phyloP scores from a whole-genome alignment of 2,329 filamentous ascomycete species.

The Fonsecaea nubica region DNA sequence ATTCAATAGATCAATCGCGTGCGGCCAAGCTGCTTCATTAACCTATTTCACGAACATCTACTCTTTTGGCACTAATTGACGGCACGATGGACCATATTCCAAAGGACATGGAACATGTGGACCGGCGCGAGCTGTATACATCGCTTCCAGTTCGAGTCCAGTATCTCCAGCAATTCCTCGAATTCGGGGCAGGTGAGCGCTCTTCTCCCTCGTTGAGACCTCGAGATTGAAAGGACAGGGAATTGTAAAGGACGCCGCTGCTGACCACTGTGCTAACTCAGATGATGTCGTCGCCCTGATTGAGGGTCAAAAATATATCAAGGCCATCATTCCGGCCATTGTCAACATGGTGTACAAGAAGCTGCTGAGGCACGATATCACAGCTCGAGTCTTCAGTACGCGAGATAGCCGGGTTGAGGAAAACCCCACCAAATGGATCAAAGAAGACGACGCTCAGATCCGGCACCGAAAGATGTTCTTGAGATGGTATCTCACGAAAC shows the following conservation, averaged over 20 bases:
- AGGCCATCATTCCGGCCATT: constrained; percentile 79
- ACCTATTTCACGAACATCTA: neutral
- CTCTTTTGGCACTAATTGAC: neutral
- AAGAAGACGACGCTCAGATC: constrained; percentile 76
- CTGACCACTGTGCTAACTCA: constrained; percentile 43
- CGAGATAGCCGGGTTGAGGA: constrained; percentile 68
- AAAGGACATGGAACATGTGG: constrained; percentile 34
- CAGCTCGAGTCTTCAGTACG: constrained; percentile 74
- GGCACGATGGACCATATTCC: constrained; percentile 30
- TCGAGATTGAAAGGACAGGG: neutral
- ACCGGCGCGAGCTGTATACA: constrained; percentile 33
- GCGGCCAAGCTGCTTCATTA: neutral
- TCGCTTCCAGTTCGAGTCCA: constrained; percentile 62
- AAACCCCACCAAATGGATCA: constrained; percentile 67
- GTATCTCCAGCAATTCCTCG: constrained; percentile 77
- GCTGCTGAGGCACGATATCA: constrained; percentile 80
- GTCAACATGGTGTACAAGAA: constrained; percentile 87
- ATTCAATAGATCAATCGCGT: neutral
- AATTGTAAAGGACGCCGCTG: neutral
- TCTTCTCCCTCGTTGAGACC: neutral
- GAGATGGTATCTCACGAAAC: constrained; percentile 74
- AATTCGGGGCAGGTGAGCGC: constrained; percentile 71
- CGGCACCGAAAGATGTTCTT: constrained; percentile 77
- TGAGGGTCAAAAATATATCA: constrained; percentile 75
- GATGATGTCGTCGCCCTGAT: constrained; percentile 75